Conservation (phyloP, 2,329 filamentous ascomycete genomes). For the Paraphoma sp. region DNA sequence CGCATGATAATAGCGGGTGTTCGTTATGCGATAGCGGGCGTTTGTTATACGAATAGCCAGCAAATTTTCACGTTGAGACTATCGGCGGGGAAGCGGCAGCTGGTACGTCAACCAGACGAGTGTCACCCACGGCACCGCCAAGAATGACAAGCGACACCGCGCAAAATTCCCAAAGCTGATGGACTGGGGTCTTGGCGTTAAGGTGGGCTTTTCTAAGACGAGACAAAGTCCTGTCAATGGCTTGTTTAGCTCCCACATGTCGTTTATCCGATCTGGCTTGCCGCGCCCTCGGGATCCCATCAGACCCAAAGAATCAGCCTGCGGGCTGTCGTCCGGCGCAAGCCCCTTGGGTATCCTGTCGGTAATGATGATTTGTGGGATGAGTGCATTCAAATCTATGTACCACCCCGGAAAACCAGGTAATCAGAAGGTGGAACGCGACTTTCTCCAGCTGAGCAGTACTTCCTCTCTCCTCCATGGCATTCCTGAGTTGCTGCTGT, state of each 20-base stretch:
- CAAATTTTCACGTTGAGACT: background rate
- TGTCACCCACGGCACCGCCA: background rate
- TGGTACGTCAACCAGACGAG: background rate
- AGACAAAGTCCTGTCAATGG: background rate
- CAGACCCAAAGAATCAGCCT: background rate
- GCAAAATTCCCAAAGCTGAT: background rate
- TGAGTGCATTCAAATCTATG: background rate
- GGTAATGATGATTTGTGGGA: background rate
- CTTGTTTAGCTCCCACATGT: background rate
- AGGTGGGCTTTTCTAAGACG: background rate
- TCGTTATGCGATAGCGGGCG: background rate
- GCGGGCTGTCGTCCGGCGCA: background rate
- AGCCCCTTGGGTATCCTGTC: background rate
- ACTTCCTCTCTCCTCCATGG: conserved; percentile 1
- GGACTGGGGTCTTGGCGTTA: background rate
- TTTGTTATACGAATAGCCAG: background rate
- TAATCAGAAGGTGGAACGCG: background rate
- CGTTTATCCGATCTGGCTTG: background rate
- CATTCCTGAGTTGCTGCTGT: conserved; percentile 6
- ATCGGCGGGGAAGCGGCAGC: background rate
- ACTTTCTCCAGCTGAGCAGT: background rate
- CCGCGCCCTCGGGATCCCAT: background rate
- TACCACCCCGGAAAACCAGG: background rate
- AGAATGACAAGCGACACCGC: background rate
- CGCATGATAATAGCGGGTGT: background rate